Percentiles rank a stretch among this genome's conserved stretches.
These are phyloP conservation scores for Ceratocystis papillata DNA, from an alignment of 2,329 filamentous ascomycete species.

Conservation along the genomic window DNA sequence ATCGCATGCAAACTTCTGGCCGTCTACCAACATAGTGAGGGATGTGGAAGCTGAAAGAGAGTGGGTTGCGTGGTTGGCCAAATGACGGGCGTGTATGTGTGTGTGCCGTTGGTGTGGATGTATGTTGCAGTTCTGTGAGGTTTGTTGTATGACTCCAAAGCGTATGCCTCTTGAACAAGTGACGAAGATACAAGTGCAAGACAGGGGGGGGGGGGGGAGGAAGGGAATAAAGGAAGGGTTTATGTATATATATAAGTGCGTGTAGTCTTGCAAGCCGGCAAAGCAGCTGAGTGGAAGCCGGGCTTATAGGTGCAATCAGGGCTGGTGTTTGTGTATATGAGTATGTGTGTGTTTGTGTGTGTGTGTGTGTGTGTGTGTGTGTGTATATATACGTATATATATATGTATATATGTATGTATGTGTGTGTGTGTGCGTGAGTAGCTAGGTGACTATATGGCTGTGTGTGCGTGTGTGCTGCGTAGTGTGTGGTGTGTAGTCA, in stretches of 20 bases:
- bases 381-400: background rate
- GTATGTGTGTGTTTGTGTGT: background rate
- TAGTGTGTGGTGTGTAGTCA: background rate
- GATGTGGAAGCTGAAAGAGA: background rate
- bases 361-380: background rate
- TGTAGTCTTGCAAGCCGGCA: background rate
- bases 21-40: slow-evolving; percentile 66
- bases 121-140: background rate
- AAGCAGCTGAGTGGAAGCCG: background rate
- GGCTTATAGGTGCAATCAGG: background rate
- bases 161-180: slow-evolving; percentile 6
- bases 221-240: background rate
- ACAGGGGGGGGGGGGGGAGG: background rate
- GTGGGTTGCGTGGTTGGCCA: background rate
- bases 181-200: background rate
- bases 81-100: background rate
- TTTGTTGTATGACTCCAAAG: slow-evolving; percentile 14
- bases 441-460: background rate
- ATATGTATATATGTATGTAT: background rate
- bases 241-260: background rate
- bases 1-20: slow-evolving; percentile 96
- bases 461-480: background rate
- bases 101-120: background rate
- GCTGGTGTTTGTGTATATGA: background rate
- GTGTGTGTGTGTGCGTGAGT: background rate